Evolutionary conservation across 768 basidiomycete genomes (phyloP).

Genomic region (Tricholoma hemisulphureum): DNA sequence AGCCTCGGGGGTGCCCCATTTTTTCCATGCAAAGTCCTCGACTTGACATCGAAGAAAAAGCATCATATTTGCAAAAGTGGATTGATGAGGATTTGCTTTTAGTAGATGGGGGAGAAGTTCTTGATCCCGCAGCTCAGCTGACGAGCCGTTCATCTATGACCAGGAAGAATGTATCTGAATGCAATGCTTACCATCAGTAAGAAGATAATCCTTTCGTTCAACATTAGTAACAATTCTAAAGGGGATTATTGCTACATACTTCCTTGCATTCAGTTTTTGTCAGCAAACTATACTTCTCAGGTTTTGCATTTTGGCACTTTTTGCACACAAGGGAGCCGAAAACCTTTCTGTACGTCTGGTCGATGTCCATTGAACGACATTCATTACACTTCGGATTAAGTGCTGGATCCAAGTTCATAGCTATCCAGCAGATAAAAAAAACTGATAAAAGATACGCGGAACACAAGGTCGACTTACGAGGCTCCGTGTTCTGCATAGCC

Average conservation of each 20-base stretch:
- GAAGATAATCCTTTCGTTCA: constrained; percentile 74
- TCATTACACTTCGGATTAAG: constrained; percentile 83
- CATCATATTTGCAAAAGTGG: constrained; percentile 99
- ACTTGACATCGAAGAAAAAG: constrained; percentile 91
- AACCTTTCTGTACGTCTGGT: constrained; percentile 74
- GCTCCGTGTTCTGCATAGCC: constrained; percentile 70
- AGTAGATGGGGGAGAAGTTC: constrained; percentile 85
- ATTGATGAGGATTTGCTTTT: constrained; percentile 92
- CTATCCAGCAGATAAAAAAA: constrained; percentile 38
- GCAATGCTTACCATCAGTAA: constrained; percentile 76
- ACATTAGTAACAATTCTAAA: constrained; percentile 4
- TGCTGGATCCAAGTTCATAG: constrained; percentile 70
- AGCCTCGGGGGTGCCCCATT: constrained; percentile 94
- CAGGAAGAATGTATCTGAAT: background rate
- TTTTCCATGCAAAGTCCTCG: constrained; percentile 95
- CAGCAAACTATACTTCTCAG: constrained; percentile 90
- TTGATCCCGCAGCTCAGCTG: constrained; percentile 90
- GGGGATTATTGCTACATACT: constrained; percentile 39
- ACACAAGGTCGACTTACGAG: constrained; percentile 46
- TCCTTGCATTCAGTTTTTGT: constrained; percentile 99
- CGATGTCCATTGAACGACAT: constrained; percentile 87
- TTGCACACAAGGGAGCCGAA: constrained; percentile 88
- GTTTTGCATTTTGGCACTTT: constrained; percentile 82
- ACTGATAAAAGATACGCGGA: background rate
- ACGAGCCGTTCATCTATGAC: background rate